Conservation (phyloP, 768 basidiomycete genomes). For the Rhodotorula babjevae region DNA sequence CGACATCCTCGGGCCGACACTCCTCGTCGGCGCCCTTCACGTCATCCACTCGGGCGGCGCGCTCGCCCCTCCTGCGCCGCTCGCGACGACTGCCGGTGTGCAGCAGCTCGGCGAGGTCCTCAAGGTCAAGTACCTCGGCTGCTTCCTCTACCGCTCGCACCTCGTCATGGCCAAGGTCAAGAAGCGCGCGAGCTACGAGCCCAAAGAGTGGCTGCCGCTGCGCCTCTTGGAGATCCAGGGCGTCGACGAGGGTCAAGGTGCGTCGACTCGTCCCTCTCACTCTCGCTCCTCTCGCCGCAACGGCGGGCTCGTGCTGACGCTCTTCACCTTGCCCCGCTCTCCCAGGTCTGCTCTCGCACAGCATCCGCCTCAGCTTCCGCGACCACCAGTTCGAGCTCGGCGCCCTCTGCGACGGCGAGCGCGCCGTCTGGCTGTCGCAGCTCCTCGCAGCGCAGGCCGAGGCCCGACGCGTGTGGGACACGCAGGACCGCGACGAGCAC, state of each 20-base stretch:
- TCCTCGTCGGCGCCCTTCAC: conserved; percentile 79
- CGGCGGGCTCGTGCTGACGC: too few species aligned
- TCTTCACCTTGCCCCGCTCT: too few species aligned
- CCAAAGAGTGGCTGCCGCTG: conserved; percentile 80
- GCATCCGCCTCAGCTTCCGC: conserved; percentile 66
- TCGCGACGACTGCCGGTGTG: background rate
- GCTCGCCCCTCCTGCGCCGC: conserved; percentile 38
- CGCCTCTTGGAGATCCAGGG: conserved; percentile 67
- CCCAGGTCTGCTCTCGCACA: conserved; percentile 70
- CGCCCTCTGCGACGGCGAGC: conserved; percentile 76
- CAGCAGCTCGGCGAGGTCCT: background rate
- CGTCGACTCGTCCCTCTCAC: conserved; percentile 42
- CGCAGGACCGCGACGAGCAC: conserved; percentile 31
- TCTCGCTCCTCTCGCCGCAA: background rate
- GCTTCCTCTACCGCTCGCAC: conserved; percentile 83
- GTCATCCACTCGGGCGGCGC: conserved; percentile 66
- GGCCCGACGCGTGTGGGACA: conserved; percentile 20
- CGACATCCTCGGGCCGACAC: conserved; percentile 68
- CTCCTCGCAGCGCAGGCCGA: conserved; percentile 55
- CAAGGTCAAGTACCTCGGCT: conserved; percentile 54
- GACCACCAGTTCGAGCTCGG: conserved; percentile 79
- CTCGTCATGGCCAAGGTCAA: conserved; percentile 78
- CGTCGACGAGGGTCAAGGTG: conserved; percentile 68
- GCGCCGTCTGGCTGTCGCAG: conserved; percentile 74
- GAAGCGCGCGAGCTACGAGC: conserved; percentile 70